phyloP scores from a whole-genome alignment of 495 filamentous ascomycete species.

The Massariosphaeria phaeospora region DNA sequence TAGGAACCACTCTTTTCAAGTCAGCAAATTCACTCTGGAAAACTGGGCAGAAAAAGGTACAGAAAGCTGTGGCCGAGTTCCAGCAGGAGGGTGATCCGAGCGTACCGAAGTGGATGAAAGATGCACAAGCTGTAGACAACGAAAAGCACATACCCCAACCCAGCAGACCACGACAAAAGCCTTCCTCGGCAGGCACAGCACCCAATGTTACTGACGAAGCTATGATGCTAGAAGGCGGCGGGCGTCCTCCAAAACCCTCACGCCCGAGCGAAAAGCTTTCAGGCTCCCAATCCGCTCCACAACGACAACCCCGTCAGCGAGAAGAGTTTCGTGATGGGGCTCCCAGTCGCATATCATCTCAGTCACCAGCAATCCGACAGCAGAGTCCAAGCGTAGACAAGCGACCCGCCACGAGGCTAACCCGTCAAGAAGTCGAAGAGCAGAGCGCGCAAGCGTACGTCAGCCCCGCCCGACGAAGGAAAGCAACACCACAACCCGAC shows the following conservation, averaged over 20 bases:
- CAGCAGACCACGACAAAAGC: constrained; percentile 15
- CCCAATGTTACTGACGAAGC: constrained; percentile 76
- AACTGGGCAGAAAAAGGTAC: constrained; percentile 85
- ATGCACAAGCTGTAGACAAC: constrained; percentile 42
- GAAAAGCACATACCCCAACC: constrained; percentile 5
- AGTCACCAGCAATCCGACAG: constrained; percentile 45
- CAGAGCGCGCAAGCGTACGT: constrained; percentile 81
- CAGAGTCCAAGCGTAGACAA: constrained; percentile 45
- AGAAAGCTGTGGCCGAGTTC: constrained; percentile 87
- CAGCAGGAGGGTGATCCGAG: constrained; percentile 73
- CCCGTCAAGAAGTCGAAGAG: constrained; percentile 69
- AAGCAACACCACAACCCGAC: constrained; percentile 37
- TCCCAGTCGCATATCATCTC: constrained; percentile 41
- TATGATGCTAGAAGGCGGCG: constrained; percentile 70
- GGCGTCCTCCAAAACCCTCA: constrained; percentile 13
- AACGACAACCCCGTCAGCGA: neutral
- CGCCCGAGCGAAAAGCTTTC: neutral
- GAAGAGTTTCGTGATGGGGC: neutral
- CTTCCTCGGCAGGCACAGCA: constrained; percentile 48
- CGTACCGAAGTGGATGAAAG: constrained; percentile 94
- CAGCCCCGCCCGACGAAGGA: constrained; percentile 78
- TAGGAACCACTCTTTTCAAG: constrained; percentile 81
- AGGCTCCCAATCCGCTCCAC: neutral
- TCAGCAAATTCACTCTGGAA: constrained; percentile 96
- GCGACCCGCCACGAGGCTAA: constrained; percentile 45